Conservation (phyloP, 2,329 filamentous ascomycete species). For the Knufia petricola region DNA sequence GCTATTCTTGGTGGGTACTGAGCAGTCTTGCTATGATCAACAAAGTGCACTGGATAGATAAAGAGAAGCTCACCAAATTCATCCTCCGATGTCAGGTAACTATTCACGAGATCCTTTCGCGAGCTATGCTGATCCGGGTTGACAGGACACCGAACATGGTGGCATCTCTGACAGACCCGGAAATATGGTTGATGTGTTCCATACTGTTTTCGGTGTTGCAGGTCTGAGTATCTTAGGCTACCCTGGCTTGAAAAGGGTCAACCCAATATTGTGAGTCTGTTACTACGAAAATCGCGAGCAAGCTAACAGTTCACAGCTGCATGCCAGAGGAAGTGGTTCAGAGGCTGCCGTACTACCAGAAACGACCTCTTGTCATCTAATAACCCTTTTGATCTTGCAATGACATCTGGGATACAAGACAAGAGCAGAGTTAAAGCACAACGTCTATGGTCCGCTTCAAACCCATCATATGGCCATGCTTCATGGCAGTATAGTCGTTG, state of each 20-base stretch:
- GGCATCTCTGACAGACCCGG: constrained; percentile 85
- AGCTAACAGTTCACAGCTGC: constrained; percentile 39
- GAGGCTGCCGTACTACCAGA: constrained; percentile 30
- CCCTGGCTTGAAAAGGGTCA: constrained; percentile 66
- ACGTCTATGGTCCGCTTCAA: constrained; percentile 23
- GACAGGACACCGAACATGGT: constrained; percentile 62
- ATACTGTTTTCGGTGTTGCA: constrained; percentile 81
- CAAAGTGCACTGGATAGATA: constrained; percentile 86
- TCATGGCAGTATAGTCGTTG: constrained; percentile 32
- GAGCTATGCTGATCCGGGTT: constrained; percentile 16
- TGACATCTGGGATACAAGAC: constrained; percentile 61
- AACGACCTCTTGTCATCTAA: constrained; percentile 57
- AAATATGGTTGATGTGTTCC: constrained; percentile 95
- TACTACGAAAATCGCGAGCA: constrained; percentile 14
- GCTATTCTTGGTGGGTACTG: constrained; percentile 98
- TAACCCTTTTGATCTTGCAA: constrained; percentile 48
- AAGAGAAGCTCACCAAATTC: constrained; percentile 64
- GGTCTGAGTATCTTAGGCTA: constrained; percentile 77
- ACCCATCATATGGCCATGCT: constrained; percentile 28
- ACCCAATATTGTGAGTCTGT: constrained; percentile 67
- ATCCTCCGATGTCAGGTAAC: constrained; percentile 71
- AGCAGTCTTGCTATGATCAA: constrained; percentile 85
- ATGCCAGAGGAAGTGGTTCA: constrained; percentile 61
- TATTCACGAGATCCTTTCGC: not conserved
- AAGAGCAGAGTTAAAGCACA: constrained; percentile 46